Base-by-base conservation (phyloP, 345 rosid genomes). In the Cardamine occulta region DNA sequence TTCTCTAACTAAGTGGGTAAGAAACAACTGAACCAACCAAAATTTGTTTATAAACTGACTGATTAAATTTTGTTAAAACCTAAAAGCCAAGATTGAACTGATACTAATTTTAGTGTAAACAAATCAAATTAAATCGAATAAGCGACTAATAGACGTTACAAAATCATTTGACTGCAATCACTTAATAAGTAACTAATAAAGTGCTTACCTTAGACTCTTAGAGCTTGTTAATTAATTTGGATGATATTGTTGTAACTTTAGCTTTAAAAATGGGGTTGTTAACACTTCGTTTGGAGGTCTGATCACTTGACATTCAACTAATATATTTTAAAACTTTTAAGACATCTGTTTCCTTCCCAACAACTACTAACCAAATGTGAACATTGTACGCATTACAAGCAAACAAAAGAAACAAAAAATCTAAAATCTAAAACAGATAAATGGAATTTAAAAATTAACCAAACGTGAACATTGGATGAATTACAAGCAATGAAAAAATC, bases 231-330 rank as follows among this genome's bases (percentile, higher is more conserved):
- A 39, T 19, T 47, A 47, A 18, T 17, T 31, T 65, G 26, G 18
- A 29, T 47, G 11, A 47, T 64, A 28, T 6, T 29, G 7, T 17
- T 37, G 48, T 61, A 21, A 21, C 7, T 13, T 54, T 47, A 4
- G 7, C 10, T 48, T 64, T 1, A 1, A 10, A 29, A 64, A 45
- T 6, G 11, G 44, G 31, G 45, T 49, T 66, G 14, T 1, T 10
- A 64, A 29, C 11, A 28, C 45, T 17, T 44, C 15, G 34, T 26
- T n/a, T 17, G 15, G 40, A 26, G 24, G 54, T 63, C 10, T 64
- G 26, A 24, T 24, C 21, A 65, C 70, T 65, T n/a, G 57, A 65
- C 42, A 48, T 67, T 52, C 61, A 67, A 35, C 47, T 67, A 67
- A 34, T 8, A 51, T 14, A 29, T 13, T 35, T 4, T 26, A 2